Percentiles rank a stretch among this genome's conserved stretches.
These are phyloP conservation scores for Eutrema yunnanense DNA, from an alignment of 345 rosid genomes.

Conservation along the genomic window DNA sequence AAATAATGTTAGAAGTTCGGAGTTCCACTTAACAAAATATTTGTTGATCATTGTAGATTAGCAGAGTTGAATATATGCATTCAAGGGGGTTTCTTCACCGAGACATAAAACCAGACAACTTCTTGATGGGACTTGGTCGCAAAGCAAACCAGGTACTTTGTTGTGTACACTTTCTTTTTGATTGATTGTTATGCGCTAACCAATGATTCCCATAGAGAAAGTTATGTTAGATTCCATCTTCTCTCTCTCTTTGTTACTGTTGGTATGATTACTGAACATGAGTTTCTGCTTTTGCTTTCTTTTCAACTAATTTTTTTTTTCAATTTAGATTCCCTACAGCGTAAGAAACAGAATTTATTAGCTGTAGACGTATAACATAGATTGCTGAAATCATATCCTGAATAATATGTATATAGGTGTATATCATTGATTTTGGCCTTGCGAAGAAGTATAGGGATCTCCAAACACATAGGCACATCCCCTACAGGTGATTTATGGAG, in stretches of 20 bases:
- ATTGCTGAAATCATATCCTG: background rate
- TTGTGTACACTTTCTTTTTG: background rate
- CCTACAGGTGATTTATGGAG: conserved; percentile 49
- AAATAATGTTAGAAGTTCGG: conserved; percentile 7
- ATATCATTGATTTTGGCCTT: conserved; percentile 77
- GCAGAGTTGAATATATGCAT: conserved; percentile 59
- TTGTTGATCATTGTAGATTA: conserved; percentile 36
- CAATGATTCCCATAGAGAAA: background rate
- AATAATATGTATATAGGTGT: conserved; percentile 43
- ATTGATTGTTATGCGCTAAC: conserved; percentile 3
- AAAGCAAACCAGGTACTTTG: conserved; percentile 55
- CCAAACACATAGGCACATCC: conserved; percentile 85
- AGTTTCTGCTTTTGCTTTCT: background rate
- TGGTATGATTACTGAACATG: background rate
- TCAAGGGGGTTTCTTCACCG: conserved; percentile 62
- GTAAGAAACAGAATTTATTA: background rate
- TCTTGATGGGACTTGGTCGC: conserved; percentile 61
- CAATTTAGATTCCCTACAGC: background rate
- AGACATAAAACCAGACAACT: conserved; percentile 60
- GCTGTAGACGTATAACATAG: background rate
- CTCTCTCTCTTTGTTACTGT: background rate
- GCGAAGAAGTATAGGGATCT: conserved; percentile 91
- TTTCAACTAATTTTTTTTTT: background rate
- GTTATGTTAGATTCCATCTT: background rate
- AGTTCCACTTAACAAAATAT: conserved; percentile 39